Percentiles rank a stretch among this genome's conserved stretches.
These are phyloP conservation scores for Gossypium lobatum DNA, from an alignment of 441 rosid species.

Conservation along the genomic window DNA sequence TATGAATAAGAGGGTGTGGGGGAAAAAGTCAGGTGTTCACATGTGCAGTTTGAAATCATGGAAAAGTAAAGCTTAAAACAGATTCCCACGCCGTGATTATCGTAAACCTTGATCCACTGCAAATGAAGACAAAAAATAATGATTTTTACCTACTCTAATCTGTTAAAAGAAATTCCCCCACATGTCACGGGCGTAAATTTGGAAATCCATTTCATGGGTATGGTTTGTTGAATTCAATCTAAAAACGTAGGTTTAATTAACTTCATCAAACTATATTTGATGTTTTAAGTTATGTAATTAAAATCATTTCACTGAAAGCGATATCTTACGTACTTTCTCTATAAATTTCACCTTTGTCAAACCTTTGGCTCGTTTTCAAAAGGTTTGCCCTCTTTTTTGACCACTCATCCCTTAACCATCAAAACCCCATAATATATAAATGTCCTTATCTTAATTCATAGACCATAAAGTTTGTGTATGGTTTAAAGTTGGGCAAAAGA, in stretches of 20 bases:
- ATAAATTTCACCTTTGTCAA: slow-evolving; percentile 16
- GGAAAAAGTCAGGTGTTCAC: background rate
- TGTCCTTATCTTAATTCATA: background rate
- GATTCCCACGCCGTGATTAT: slow-evolving; percentile 13
- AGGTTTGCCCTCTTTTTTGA: slow-evolving; percentile 45
- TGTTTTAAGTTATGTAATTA: background rate
- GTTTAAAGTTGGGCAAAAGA: too few species aligned
- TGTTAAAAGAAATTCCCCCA: background rate
- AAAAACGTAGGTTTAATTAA: background rate
- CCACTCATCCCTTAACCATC: slow-evolving; percentile 3
- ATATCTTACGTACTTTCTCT: slow-evolving; percentile 12
- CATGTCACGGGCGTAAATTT: slow-evolving; percentile 8
- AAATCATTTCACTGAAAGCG: slow-evolving; percentile 18
- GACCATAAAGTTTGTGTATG: slow-evolving; percentile 1
- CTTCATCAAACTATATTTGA: background rate
- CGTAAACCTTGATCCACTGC: slow-evolving; percentile 8
- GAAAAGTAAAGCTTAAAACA: background rate
- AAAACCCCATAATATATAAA: slow-evolving; percentile 9
- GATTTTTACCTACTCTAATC: background rate
- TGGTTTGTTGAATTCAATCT: slow-evolving; percentile 8
- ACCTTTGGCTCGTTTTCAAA: slow-evolving; percentile 15
- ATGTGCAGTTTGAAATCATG: slow-evolving; percentile 5
- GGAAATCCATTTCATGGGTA: background rate
- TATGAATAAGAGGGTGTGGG: too few species aligned
- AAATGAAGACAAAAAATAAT: background rate